phyloP scores from a whole-genome alignment of 2,329 filamentous ascomycete species.

The Hortaea werneckii region DNA sequence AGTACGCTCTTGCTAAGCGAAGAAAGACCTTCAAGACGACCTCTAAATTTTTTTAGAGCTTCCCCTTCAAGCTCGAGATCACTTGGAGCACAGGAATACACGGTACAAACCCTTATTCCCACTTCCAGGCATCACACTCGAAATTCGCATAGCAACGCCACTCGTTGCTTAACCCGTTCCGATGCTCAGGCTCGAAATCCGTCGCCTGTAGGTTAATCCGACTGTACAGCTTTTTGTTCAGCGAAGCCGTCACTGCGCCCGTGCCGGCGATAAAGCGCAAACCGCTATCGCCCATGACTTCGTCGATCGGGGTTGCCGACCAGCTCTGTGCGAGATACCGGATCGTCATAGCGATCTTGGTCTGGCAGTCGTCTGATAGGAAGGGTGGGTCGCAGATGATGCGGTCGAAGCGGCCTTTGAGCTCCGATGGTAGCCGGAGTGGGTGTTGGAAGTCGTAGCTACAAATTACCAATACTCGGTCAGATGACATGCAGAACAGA shows the following conservation, averaged over 20 bases:
- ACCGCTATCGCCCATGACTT: slow-evolving; percentile 5
- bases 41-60: no score
- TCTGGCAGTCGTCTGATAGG: slow-evolving; percentile 69
- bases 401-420: slow-evolving; percentile 57
- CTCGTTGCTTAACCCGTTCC: slow-evolving; percentile 67
- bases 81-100: neutral
- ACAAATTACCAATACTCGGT: neutral
- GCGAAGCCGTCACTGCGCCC: slow-evolving; percentile 61
- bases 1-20: no score
- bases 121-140: slow-evolving; percentile 40
- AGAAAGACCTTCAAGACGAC: no score
- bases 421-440: slow-evolving; percentile 46
- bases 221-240: slow-evolving; percentile 58
- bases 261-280: slow-evolving; percentile 57
- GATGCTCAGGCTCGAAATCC: slow-evolving; percentile 57
- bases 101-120: slow-evolving; percentile 1
- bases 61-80: no score
- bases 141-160: slow-evolving; percentile 75
- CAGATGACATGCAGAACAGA: no score
- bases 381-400: slow-evolving; percentile 73
- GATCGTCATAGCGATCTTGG: slow-evolving; percentile 65
- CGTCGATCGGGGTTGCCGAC: slow-evolving; percentile 16
- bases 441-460: slow-evolving; percentile 63
- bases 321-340: slow-evolving; percentile 57
- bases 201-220: slow-evolving; percentile 54